Base-by-base conservation (phyloP, 371 early-diverging fungal genomes). In the Rhizopus delemar region DNA sequence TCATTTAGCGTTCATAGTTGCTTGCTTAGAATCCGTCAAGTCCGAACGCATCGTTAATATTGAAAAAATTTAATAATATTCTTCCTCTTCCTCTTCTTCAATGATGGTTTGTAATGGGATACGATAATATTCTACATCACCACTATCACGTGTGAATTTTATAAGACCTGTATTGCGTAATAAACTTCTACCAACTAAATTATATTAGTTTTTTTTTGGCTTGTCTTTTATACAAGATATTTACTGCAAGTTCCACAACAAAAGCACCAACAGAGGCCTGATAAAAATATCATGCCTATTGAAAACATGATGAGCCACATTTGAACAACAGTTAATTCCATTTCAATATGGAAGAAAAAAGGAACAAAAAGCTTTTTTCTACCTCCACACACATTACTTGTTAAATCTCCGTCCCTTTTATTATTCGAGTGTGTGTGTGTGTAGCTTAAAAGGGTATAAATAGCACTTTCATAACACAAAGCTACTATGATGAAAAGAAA, bases 171-270 rank as follows among this genome's bases (percentile, higher is more conserved):
- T 68, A 29, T 61, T 57, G 13, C 68, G 61, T 16, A 71, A 46
- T 29, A 71, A 28, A 38, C 62, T 67, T 61, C 65, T 57, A n/a
- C 71, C 71, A 3, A 71, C 71, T 71, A 46, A 15, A 41, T 22
- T 12, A 33, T 16, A 5, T 36, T 35, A 12, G 46, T 2, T 3
- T 54, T 3, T 54, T 28, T 8, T 35, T 6, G 46, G 1, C 39
- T 11, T 13, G 8, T 13, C n/a, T 22, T 22, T 22, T 22, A 22
- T 22, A 22, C 22, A 22, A 22, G 22, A 2, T n/a, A 46, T 55
- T 58, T 70, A 77, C 78, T 73, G 54, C 78, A 77, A 34, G 78
- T 74, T 5, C 78, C 78, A 51, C 78, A 77, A 22, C 74, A 77
- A 56, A 77, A 77, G 15, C 74, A 74, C 74, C 78, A 77, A 22